Evolutionary conservation across 768 basidiomycete genomes (phyloP), one percentile per base, ranked within the genome.

Genomic region (Saitozyma podzolica): DNA sequence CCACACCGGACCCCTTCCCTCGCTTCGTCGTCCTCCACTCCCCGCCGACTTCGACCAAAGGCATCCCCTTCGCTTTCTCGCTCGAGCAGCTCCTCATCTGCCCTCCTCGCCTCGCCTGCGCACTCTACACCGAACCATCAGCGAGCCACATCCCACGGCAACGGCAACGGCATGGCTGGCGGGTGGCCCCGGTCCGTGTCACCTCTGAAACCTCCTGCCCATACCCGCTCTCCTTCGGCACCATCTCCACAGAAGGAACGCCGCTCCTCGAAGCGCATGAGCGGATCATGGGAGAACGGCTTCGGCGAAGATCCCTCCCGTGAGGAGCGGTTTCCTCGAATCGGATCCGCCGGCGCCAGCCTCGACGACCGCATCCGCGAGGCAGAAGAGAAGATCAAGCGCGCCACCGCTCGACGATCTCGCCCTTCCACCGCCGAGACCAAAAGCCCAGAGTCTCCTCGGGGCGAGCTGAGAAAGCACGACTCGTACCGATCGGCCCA

Each of bases 341-440:
- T 8, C 20, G 48, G 37, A 50, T 40, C n/a, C 29, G 49, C 13
- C 49, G 51, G 10, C 37, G 42, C 45, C 47, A 53, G 9, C 8
- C 43, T 64, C 8, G 66, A 68, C 37, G 59, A 61, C 13, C 14
- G 56, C 45, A 68, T 68, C 6, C 54, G 56, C 3, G 63, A 64
- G 19, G 66, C 63, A 4, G 66, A 68, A 51, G 63, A 61, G 48
- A 61, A 61, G 59, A 40, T 68, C 41, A 66, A 48, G 56, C 9
- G 47, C 9, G 43, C 48, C 8, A 48, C 37, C 14, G 13, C 50
- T n/a, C 29, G 48, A n/a, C 20, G 39, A 6, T 40, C 49, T 7
- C 40, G 58, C 7, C 58, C 58, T 40, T 52, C 50, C 6, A 52
- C 50, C 8, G 51, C 56, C 39, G 39, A 13, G 11, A 48, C 56